These are phyloP conservation scores for Cichorium intybus DNA, from an alignment of 140 eudicot genomes.

Conservation along the genomic window DNA sequence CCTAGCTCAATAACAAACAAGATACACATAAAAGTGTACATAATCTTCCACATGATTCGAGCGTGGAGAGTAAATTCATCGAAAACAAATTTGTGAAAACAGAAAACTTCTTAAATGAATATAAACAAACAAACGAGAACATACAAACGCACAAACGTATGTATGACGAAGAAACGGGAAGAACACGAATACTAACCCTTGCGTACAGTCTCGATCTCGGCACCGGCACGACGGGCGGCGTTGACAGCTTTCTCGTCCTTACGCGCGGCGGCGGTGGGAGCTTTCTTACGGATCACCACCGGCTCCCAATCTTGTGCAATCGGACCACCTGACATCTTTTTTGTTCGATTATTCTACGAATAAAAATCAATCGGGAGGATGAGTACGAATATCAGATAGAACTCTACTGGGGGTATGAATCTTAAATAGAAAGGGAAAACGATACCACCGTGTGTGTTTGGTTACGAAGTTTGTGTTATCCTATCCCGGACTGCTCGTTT, in stretches of 20 bases:
- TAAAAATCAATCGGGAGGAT: slow-evolving; percentile 18
- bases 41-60: background rate
- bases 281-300: slow-evolving; percentile 91
- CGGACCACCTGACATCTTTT: slow-evolving; percentile 66
- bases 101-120: background rate
- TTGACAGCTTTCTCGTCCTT: slow-evolving; percentile 98
- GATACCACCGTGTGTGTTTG: slow-evolving; percentile 16
- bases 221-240: slow-evolving; percentile 99
- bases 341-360: slow-evolving; percentile 4
- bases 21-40: background rate
- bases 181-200: slow-evolving; percentile 45
- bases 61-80: background rate
- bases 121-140: too few species aligned
- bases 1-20: slow-evolving; percentile 18
- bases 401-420: background rate
- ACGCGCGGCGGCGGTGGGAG: slow-evolving; percentile 92
- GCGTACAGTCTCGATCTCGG: slow-evolving; percentile 90
- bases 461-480: slow-evolving; percentile 14
- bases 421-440: slow-evolving; percentile 9
- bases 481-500: background rate
- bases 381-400: slow-evolving; percentile 32
- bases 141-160: background rate
- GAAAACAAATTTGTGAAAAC: background rate
- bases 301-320: slow-evolving; percentile 93
- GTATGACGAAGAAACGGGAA: background rate